A percentile compares a stretch with the other conserved stretches of the same genome.
phyloP scores from a whole-genome alignment of 495 filamentous ascomycete genomes.

The Paragyromitra xinjiangensis region DNA sequence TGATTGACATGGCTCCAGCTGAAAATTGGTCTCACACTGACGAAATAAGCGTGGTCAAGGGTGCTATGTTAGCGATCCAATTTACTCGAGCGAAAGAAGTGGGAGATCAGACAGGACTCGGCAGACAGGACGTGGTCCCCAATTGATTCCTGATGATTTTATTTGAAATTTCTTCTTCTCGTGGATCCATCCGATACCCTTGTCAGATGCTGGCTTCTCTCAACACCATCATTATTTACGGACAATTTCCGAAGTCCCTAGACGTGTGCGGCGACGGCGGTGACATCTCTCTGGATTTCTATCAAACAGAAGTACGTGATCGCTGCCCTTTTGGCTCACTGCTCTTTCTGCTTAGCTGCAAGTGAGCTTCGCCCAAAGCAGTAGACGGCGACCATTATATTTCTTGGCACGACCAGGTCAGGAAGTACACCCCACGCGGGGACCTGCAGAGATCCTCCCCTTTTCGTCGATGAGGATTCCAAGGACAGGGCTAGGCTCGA shows the following conservation, averaged over 20 bases:
- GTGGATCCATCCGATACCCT: constrained; percentile 54
- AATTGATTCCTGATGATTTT: constrained; percentile 48
- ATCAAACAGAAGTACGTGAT: constrained; percentile 48
- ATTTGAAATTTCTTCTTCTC: constrained; percentile 46
- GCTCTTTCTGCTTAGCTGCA: constrained; percentile 43
- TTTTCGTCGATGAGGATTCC: constrained; percentile 53
- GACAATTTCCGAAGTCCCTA: constrained; percentile 44
- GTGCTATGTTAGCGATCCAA: constrained; percentile 44
- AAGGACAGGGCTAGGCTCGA: constrained; percentile 23
- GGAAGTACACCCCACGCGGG: constrained; percentile 50
- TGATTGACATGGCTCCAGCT: constrained; percentile 51
- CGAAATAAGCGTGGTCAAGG: constrained; percentile 44
- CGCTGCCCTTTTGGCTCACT: constrained; percentile 38
- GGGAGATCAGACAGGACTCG: constrained; percentile 29
- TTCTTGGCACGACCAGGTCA: constrained; percentile 49
- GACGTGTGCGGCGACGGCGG: constrained; percentile 26
- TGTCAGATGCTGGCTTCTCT: constrained; percentile 37
- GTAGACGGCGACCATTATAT: constrained; percentile 49
- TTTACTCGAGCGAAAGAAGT: constrained; percentile 36
- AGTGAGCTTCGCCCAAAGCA: constrained; percentile 43
- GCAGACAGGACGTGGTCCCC: constrained; percentile 36
- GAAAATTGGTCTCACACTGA: constrained; percentile 50
- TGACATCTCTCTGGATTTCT: constrained; percentile 31
- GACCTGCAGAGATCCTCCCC: constrained; percentile 47
- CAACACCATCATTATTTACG: constrained; percentile 41